These are phyloP conservation scores for Blastobotrys muscicola DNA, from an alignment of 805 yeast species.

Conservation along the genomic window DNA sequence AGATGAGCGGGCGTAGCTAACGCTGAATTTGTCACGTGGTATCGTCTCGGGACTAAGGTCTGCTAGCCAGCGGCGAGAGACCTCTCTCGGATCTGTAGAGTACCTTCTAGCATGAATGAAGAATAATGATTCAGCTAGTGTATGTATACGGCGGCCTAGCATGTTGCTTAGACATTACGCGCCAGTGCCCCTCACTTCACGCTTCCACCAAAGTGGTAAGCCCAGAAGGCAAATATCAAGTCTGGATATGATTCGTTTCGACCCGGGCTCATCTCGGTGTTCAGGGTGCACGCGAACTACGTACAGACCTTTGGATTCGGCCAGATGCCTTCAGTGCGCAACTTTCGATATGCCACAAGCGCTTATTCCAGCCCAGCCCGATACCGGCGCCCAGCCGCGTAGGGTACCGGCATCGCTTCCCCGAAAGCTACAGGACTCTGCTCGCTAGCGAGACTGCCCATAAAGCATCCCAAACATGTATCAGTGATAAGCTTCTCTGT, in stretches of 20 bases:
- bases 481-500: too few species aligned
- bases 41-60: conserved; percentile 26
- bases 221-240: too few species aligned
- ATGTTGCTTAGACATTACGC: too few species aligned
- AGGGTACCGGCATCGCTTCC: background rate
- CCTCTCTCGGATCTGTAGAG: conserved; percentile 10
- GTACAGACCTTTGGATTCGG: too few species aligned
- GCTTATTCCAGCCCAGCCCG: too few species aligned
- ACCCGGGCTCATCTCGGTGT: too few species aligned
- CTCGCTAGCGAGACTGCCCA: too few species aligned
- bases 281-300: too few species aligned
- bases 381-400: background rate
- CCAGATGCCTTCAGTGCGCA: background rate
- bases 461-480: too few species aligned
- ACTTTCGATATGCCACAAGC: background rate
- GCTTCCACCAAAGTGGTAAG: too few species aligned
- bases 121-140: background rate
- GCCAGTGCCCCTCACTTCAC: too few species aligned
- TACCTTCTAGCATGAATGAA: background rate
- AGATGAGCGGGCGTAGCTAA: conserved; percentile 49
- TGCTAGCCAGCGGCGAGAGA: conserved; percentile 36
- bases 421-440: background rate
- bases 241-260: too few species aligned
- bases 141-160: background rate
- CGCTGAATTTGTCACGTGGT: conserved; percentile 38